These are phyloP conservation scores for Suhomyces sp. DNA, from an alignment of 805 yeast species.

Conservation along the genomic window DNA sequence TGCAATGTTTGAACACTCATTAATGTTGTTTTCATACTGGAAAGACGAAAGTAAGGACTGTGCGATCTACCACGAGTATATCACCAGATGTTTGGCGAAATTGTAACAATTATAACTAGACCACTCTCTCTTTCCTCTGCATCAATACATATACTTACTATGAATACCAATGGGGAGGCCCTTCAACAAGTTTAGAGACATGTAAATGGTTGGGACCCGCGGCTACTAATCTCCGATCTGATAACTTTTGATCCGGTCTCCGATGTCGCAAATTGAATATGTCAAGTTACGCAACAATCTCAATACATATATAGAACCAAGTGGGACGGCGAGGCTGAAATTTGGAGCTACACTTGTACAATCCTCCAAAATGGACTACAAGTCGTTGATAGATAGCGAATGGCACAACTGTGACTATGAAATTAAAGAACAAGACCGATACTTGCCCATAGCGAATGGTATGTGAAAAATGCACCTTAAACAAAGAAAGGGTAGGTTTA, in stretches of 20 bases:
- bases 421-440: constrained; percentile 46
- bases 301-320: no score
- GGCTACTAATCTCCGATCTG: constrained; percentile 5
- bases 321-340: constrained; percentile 1
- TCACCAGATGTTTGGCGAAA: constrained; percentile 20
- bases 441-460: constrained; percentile 45
- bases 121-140: no score
- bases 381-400: constrained; percentile 1
- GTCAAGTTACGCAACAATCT: no score
- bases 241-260: constrained; percentile 3
- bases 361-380: constrained; percentile 1
- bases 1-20: constrained; percentile 26
- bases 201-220: neutral
- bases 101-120: constrained; percentile 3
- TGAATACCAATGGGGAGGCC: no score
- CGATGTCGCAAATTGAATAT: constrained; percentile 9
- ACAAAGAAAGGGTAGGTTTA: neutral
- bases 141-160: no score
- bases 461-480: constrained; percentile 14
- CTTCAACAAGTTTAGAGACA: no score
- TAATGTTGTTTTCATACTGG: constrained; percentile 36
- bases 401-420: constrained; percentile 36
- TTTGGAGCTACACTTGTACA: neutral
- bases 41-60: constrained; percentile 35
- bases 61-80: constrained; percentile 25